Evolutionary conservation across 2,329 filamentous ascomycete species (phyloP), one percentile per base, ranked within the genome.

Genomic region (Microdochium bolleyi): DNA sequence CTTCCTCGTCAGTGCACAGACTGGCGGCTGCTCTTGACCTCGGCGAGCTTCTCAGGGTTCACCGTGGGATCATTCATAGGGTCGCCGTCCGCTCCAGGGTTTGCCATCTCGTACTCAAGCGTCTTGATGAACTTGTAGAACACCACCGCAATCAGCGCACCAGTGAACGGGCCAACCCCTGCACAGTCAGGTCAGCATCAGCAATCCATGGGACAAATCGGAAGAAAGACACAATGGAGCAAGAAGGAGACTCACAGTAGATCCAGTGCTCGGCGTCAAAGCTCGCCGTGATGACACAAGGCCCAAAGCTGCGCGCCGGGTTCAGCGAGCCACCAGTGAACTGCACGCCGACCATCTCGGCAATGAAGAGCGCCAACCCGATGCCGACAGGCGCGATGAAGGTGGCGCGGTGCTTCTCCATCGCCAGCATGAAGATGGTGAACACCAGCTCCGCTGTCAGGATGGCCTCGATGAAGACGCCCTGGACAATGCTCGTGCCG

Each of bases 381-480:
- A 87, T 85, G 2, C 80, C 82, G 1, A 86, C 67, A 0, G 83
- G 83, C 0, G 82, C 83, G 7, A 85, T 70, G 60, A 75, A 85
- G 0, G 82, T 85, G 1, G 77, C 78, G 56, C 79, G 79, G 63
- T 85, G 82, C 63, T 85, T 84, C 57, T 84, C 80, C 13, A 75
- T 76, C 1, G 79, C 80, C 49, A 84, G 67, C 80, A 84, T 83
- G 62, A 79, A 74, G 52, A 81, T 75, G 2, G 77, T 74, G 48
- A 81, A 70, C 24, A 80, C 72, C 13, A 82, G 65, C 61, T 79
- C 71, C 1, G 76, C 71, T 2, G 78, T 82, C 24, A 82, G 67
- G 55, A 81, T 73, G 62, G 76, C 72, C 60, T 82, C 79, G 53
- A 82, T 77, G 60, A 82, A 79, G 24, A 82, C 61, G 13, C 78